These are phyloP conservation scores for Apiotrichum akiyoshidainum DNA, from an alignment of 1,284 basidiomycete genomes.

Conservation along the genomic window DNA sequence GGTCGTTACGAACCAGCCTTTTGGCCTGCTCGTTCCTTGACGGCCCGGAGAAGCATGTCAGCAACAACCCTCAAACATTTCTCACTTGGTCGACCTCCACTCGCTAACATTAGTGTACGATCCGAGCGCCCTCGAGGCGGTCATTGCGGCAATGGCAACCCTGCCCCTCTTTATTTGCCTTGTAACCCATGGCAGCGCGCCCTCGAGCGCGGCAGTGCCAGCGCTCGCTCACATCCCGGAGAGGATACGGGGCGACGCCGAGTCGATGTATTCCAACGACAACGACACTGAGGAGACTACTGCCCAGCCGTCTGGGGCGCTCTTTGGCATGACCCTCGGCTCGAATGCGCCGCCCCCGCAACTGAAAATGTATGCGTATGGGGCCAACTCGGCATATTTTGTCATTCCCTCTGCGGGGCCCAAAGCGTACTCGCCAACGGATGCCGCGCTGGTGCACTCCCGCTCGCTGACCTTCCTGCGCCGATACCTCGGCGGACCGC, in stretches of 20 bases:
- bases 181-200: slow-evolving; percentile 17
- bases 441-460: slow-evolving; percentile 18
- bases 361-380: slow-evolving; percentile 11
- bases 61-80: too few species aligned
- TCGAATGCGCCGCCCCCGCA: background rate
- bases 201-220: slow-evolving; percentile 10
- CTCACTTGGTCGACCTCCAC: too few species aligned
- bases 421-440: slow-evolving; percentile 16
- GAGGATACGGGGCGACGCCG: slow-evolving; percentile 6
- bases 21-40: too few species aligned
- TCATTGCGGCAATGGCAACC: slow-evolving; percentile 8
- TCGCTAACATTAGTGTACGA: slow-evolving; percentile 20
- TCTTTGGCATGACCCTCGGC: background rate
- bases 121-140: slow-evolving; percentile 16
- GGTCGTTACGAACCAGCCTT: too few species aligned
- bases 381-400: slow-evolving; percentile 18
- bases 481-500: slow-evolving; percentile 17
- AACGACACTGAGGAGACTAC: background rate
- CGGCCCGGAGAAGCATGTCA: too few species aligned
- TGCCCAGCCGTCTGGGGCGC: background rate
- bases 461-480: slow-evolving; percentile 21
- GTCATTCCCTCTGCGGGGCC: slow-evolving; percentile 21
- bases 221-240: slow-evolving; percentile 13
- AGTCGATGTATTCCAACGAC: background rate
- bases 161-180: slow-evolving; percentile 11